Conservation (phyloP, 2,329 filamentous ascomycete species). For the Aureobasidium sp. region DNA sequence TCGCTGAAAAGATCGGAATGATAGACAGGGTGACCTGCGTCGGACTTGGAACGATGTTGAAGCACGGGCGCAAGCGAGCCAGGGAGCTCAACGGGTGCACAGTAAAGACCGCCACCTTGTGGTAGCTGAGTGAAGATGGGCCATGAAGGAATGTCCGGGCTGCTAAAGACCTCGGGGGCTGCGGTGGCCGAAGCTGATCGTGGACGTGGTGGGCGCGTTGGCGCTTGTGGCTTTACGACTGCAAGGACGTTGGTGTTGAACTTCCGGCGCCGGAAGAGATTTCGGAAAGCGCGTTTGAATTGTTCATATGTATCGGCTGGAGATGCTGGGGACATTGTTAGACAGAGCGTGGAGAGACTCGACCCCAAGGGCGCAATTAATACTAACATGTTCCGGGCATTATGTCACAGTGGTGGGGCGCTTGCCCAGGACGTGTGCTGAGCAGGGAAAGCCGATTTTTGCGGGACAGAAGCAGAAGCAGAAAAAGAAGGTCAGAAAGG, state of each 20-base stretch:
- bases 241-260: slow-evolving; percentile 4
- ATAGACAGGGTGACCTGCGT: background rate
- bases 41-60: slow-evolving; percentile 7
- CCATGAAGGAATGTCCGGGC: background rate
- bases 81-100: slow-evolving; percentile 5
- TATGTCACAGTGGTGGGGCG: slow-evolving; percentile 9
- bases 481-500: background rate
- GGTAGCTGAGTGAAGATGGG: background rate
- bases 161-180: slow-evolving; percentile 12
- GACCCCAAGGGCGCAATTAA: background rate
- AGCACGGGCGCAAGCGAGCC: background rate
- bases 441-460: background rate
- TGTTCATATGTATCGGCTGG: slow-evolving; percentile 21
- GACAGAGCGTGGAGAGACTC: background rate
- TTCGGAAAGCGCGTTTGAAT: slow-evolving; percentile 25
- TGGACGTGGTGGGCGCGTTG: slow-evolving; percentile 1
- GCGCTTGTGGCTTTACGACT: slow-evolving; percentile 10
- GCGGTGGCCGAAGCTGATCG: slow-evolving; percentile 14
- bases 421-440: background rate
- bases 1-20: slow-evolving; percentile 9
- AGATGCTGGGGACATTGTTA: slow-evolving; percentile 20
- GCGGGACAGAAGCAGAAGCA: background rate
- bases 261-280: slow-evolving; percentile 23
- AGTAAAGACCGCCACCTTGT: slow-evolving; percentile 1
- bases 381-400: slow-evolving; percentile 18